phyloP scores from a whole-genome alignment of 208 protist genomes.

The Crithidia expoeki region DNA sequence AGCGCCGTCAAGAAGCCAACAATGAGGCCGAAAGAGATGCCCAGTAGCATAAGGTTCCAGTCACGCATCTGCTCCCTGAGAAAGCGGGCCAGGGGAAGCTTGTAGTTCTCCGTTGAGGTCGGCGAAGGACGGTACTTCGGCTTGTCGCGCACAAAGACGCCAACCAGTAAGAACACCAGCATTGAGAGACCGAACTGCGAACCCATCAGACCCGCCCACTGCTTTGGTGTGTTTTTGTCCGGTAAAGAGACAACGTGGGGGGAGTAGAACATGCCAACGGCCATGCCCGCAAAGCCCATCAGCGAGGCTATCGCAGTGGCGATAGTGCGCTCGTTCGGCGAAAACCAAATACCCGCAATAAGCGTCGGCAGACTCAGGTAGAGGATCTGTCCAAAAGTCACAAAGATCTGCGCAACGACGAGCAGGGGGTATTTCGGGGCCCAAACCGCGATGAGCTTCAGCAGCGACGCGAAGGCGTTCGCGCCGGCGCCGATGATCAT shows the following conservation, averaged over 20 bases:
- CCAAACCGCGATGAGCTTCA: conserved; percentile 55
- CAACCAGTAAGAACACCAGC: conserved; percentile 28
- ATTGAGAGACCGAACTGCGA: conserved; percentile 39
- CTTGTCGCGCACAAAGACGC: conserved; percentile 27
- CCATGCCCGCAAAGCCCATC: conserved; percentile 61
- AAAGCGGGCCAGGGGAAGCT: conserved; percentile 19
- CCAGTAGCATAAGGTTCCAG: conserved; percentile 39
- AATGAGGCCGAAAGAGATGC: conserved; percentile 43
- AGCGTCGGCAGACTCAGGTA: conserved; percentile 45
- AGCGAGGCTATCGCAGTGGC: conserved; percentile 52
- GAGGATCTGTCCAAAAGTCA: conserved; percentile 44
- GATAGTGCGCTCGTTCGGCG: conserved; percentile 45
- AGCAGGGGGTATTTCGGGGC: conserved; percentile 39
- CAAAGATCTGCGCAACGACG: conserved; percentile 45
- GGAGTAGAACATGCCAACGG: conserved; percentile 64
- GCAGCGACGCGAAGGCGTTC: conserved; percentile 32
- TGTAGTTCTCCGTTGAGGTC: conserved; percentile 29
- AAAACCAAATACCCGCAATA: conserved; percentile 61
- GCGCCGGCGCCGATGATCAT: conserved; percentile 34
- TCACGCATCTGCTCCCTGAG: conserved; percentile 36
- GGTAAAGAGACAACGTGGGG: conserved; percentile 51
- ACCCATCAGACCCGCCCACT: conserved; percentile 40
- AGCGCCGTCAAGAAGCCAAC: conserved; percentile 44
- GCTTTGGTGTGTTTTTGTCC: conserved; percentile 7
- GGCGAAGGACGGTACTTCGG: conserved; percentile 37